Evolutionary conservation across 164 flowering plant genomes (phyloP), one percentile per base, ranked within the genome.

Genomic region (Piper betle): DNA sequence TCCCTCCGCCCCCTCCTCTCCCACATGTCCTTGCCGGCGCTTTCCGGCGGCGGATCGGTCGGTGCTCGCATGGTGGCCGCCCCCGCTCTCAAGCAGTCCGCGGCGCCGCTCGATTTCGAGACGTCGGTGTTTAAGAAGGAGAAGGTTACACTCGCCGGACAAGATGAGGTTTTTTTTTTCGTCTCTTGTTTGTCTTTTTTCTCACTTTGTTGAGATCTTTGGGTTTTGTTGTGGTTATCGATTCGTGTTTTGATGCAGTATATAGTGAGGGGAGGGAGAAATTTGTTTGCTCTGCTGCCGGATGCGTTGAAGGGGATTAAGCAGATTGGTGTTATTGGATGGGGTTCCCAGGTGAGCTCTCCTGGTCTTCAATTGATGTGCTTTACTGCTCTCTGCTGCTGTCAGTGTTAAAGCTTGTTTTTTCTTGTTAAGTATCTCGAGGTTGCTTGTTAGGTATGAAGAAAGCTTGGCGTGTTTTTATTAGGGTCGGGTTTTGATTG

Each of bases 241-340:
- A 20, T 59, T 57, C 54, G 17, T 16, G 40, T 0, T 38, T 37
- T 37, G 17, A 11, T 57, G 62, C 37, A 54, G 66, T 39, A 54
- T 68, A 58, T 92, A 71, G 98, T 92, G 72, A 85, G 75, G 76
- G 96, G 98, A 76, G 98, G 98, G 46, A 82, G 98, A 69, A 78
- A 92, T 74, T 72, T 92, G 79, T 92, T 88, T 66, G 77, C 72
- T 61, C 66, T 85, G 77, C 69, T 92, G 71, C 91, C 86, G 0
- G 96, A 84, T 60, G 93, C 98, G 4, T 87, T 92, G 74, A 87
- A 83, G 80, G 98, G 95, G 42, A 78, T 92, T 64, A 87, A 89
- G 81, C 88, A 92, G 80, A 92, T 92, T 73, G 98, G 98, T 6
- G 96, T 92, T 38, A 87, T 92, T 63, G 98, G 98, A 3, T 92